Base-by-base conservation (phyloP, 352 stramenopile genomes). In the Globisporangium lucens region DNA sequence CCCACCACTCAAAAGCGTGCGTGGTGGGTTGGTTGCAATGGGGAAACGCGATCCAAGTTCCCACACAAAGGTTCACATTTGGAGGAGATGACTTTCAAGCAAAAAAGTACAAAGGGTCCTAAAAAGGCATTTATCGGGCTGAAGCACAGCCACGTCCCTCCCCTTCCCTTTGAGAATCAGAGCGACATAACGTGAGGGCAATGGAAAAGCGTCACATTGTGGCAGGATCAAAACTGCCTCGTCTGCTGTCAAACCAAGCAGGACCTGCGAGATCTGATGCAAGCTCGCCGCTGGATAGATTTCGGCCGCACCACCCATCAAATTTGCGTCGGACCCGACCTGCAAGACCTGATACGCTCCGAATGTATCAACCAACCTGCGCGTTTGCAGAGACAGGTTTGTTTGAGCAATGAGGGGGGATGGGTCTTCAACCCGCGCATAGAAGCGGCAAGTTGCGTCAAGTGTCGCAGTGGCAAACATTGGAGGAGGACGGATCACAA, bases 141-240 rank as follows among this genome's bases (percentile, higher is more conserved):
- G 47, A 24, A 55, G 47, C 47, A 15, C 17, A 8, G 8, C 10
- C 47, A 29, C 47, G 8, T 55, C 47, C 30, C 24, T 24, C 30
- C 7, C 20, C 46, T 24, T n/a, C 22, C 22, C n/a, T 29, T 24
- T 13, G 20, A 52, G 56, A 63, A 63, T n/a, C 24, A 41, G 35
- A 53, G 57, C 57, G 57, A 51, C 58, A 38, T 36, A 64, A 63
- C 56, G 35, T n/a, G n/a, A 30, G 30, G 43, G 43, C 43, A 22
- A 22, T 43, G 56, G 33, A 49, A 51, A 51, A 59, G 53, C 56
- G 58, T 64, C 41, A 64, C 58, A 64, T 64, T 56, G 58, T 56
- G n/a, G 7, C 36, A 33, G 17, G 36, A 30, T 47, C 43, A 7
- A 22, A n/a, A 10, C 24, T 56, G 58, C 15, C 58, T 64, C 41